Conservation (phyloP, 805 yeast genomes). For the Brettanomyces sp. region DNA sequence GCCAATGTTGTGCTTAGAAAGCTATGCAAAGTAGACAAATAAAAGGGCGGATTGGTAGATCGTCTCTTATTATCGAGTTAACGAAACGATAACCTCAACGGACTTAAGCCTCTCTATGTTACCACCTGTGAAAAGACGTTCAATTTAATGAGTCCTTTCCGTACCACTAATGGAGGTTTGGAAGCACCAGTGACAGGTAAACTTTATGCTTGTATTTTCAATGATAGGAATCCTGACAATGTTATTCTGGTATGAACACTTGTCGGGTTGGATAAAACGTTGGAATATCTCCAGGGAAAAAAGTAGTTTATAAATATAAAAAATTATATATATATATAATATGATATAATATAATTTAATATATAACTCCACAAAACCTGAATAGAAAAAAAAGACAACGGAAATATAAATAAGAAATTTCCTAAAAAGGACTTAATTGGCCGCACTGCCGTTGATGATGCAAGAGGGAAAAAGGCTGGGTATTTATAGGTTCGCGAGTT, state of each 20-base stretch:
- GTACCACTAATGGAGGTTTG: neutral
- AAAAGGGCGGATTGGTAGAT: too few species aligned
- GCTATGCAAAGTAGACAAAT: too few species aligned
- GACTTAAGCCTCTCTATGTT: neutral
- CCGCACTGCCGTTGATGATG: neutral
- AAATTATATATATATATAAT: too few species aligned
- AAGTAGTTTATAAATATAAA: too few species aligned
- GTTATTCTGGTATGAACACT: too few species aligned
- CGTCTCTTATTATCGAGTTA: neutral
- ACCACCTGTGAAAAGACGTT: constrained; percentile 15
- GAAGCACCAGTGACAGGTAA: too few species aligned
- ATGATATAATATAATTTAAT: too few species aligned
- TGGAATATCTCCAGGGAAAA: too few species aligned
- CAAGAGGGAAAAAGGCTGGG: constrained; percentile 9
- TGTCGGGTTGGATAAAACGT: too few species aligned
- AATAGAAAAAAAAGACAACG: neutral
- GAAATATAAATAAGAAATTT: neutral
- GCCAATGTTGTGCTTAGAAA: too few species aligned
- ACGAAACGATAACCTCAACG: neutral
- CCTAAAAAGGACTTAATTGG: neutral
- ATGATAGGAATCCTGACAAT: too few species aligned
- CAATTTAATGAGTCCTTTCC: constrained; percentile 22
- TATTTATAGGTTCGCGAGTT: constrained; percentile 14
- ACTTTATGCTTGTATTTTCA: too few species aligned
- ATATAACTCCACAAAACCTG: neutral